These are phyloP conservation scores for Fraxinus nigra DNA, from an alignment of 305 asterid species.

Conservation along the genomic window DNA sequence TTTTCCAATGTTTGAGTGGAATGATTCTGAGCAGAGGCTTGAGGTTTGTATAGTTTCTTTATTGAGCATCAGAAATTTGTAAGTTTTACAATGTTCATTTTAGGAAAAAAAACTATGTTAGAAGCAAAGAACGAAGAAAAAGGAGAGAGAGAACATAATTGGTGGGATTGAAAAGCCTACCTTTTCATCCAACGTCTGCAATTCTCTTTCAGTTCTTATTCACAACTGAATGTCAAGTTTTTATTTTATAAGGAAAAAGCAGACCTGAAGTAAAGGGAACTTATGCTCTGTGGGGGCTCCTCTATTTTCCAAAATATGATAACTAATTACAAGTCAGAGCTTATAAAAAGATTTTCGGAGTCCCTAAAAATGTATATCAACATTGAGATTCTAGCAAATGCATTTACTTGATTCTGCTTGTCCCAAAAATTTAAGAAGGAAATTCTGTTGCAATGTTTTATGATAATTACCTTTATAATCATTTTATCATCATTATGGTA, in stretches of 20 bases:
- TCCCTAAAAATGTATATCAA: neutral
- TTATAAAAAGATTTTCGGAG: neutral
- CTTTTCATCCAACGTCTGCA: neutral
- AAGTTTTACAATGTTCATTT: neutral
- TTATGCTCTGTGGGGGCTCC: neutral
- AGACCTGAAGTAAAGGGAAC: neutral
- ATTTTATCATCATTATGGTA: neutral
- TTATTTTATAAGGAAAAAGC: neutral
- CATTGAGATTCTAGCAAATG: neutral
- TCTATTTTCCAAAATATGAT: neutral
- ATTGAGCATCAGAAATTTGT: neutral
- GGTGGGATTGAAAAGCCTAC: neutral
- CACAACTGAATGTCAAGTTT: neutral
- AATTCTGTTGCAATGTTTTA: neutral
- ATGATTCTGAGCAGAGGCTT: constrained; percentile 77
- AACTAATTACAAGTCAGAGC: neutral
- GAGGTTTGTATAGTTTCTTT: constrained; percentile 61
- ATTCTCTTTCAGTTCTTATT: neutral
- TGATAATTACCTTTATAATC: neutral
- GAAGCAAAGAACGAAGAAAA: neutral
- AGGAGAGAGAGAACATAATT: neutral
- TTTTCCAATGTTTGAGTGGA: constrained; percentile 99
- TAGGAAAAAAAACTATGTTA: neutral
- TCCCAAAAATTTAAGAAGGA: neutral
- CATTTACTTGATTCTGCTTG: neutral